Evolutionary conservation across 1,284 basidiomycete species (phyloP).

Genomic region (Heimioporus retisporus): DNA sequence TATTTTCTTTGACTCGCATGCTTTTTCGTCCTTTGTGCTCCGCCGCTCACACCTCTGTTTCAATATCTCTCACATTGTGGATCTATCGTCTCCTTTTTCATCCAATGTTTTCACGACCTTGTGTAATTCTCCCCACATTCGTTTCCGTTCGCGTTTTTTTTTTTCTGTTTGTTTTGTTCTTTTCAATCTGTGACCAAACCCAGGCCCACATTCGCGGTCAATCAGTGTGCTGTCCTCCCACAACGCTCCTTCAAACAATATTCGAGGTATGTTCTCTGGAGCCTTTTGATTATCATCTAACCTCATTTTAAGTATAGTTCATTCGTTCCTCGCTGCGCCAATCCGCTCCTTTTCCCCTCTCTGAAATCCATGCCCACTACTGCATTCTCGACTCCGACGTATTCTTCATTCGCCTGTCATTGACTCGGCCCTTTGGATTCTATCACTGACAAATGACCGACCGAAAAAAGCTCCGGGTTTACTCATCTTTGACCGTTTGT

Average conservation of each 20-base stretch:
- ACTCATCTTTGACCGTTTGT: neutral
- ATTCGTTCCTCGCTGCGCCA: neutral
- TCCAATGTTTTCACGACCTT: constrained; percentile 16
- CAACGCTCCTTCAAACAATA: constrained; percentile 18
- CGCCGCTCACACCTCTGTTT: constrained; percentile 17
- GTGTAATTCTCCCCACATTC: neutral
- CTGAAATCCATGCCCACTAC: too few relatives aligned
- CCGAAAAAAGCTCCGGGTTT: neutral
- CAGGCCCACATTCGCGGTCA: constrained; percentile 7
- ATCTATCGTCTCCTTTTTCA: constrained; percentile 23
- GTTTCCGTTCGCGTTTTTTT: constrained; percentile 5
- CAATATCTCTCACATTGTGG: neutral
- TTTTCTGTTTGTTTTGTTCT: neutral
- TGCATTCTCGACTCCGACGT: neutral
- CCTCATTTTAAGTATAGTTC: constrained; percentile 15
- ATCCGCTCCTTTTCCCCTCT: constrained; percentile 15
- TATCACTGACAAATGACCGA: constrained; percentile 8
- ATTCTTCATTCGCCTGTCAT: too few relatives aligned
- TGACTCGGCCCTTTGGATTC: neutral
- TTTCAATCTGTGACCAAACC: too few relatives aligned
- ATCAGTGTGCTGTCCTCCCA: neutral
- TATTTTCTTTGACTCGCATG: neutral
- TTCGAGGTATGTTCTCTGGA: constrained; percentile 24
- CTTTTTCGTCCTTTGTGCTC: constrained; percentile 5
- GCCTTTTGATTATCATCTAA: neutral